These are phyloP conservation scores for Tanacetum coccineum DNA, from an alignment of 129 eudicot species.

Conservation along the genomic window DNA sequence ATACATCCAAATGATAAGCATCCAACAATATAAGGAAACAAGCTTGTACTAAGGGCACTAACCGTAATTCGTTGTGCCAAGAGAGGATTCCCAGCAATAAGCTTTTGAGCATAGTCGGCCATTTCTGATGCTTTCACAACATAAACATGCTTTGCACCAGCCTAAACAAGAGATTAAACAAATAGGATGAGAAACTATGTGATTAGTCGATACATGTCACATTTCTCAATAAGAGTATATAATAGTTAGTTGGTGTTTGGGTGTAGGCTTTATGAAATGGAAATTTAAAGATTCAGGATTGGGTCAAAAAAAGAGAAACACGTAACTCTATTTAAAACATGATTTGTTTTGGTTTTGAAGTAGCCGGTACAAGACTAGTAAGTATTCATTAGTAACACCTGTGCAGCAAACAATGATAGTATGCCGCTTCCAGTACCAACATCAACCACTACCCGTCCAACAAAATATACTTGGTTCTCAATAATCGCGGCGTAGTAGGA, in stretches of 20 bases:
- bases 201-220: no score
- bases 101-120: slow-evolving; percentile 93
- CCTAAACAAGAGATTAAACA: no score
- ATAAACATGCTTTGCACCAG: no score
- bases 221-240: slow-evolving; percentile 15
- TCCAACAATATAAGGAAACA: slow-evolving; percentile 1
- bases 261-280: no score
- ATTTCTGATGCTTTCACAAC: slow-evolving; percentile 99
- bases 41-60: slow-evolving; percentile 21
- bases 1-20: slow-evolving; percentile 15
- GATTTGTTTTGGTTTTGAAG: no score
- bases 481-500: slow-evolving; percentile 89
- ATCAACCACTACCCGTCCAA: slow-evolving; percentile 90
- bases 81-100: slow-evolving; percentile 85
- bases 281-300: no score
- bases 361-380: no score
- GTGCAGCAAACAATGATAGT: slow-evolving; percentile 94
- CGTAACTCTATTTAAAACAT: no score
- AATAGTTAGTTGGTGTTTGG: no score
- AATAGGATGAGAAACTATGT: no score
- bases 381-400: slow-evolving; percentile 36
- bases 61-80: slow-evolving; percentile 84
- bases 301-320: no score
- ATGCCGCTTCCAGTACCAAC: slow-evolving; percentile 99
- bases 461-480: slow-evolving; percentile 86